A percentile compares a stretch with the other conserved stretches of the same genome.
Conservation (phyloP, 768 basidiomycete species). For the Lentinula boryana region DNA sequence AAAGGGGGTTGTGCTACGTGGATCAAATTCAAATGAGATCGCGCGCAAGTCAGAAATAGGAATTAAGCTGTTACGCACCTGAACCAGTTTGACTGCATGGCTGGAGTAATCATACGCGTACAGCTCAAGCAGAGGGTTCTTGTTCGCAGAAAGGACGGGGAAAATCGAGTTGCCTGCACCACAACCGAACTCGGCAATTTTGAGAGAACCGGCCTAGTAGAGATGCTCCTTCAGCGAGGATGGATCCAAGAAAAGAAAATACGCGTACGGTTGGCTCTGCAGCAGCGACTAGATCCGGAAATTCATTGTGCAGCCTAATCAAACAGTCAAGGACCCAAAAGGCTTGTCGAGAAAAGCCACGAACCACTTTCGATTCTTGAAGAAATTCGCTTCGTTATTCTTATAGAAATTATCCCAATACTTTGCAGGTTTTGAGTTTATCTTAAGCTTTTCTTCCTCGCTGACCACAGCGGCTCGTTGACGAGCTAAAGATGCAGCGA, state of each 20-base stretch:
- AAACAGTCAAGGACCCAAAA: neutral
- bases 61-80: conserved; percentile 37
- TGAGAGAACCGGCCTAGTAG: conserved; percentile 65
- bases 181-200: conserved; percentile 87
- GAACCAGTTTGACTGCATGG: conserved; percentile 85
- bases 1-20: conserved; percentile 64
- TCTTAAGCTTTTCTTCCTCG: conserved; percentile 61
- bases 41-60: neutral
- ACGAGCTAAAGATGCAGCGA: conserved; percentile 59
- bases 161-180: conserved; percentile 96
- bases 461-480: conserved; percentile 74
- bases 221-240: neutral
- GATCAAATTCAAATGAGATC: neutral
- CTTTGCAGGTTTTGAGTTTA: conserved; percentile 67
- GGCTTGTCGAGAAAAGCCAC: too few relatives aligned
- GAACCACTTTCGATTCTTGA: conserved; percentile 86
- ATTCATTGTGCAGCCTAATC: conserved; percentile 79
- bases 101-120: conserved; percentile 88
- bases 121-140: conserved; percentile 70
- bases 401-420: conserved; percentile 93
- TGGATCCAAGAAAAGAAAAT: conserved; percentile 7
- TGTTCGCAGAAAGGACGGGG: conserved; percentile 77
- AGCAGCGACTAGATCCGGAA: conserved; percentile 77
- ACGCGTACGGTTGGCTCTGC: conserved; percentile 52
- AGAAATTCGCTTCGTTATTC: conserved; percentile 81